These are phyloP conservation scores for Raphanus sativus DNA, from an alignment of 345 rosid genomes.

Conservation along the genomic window DNA sequence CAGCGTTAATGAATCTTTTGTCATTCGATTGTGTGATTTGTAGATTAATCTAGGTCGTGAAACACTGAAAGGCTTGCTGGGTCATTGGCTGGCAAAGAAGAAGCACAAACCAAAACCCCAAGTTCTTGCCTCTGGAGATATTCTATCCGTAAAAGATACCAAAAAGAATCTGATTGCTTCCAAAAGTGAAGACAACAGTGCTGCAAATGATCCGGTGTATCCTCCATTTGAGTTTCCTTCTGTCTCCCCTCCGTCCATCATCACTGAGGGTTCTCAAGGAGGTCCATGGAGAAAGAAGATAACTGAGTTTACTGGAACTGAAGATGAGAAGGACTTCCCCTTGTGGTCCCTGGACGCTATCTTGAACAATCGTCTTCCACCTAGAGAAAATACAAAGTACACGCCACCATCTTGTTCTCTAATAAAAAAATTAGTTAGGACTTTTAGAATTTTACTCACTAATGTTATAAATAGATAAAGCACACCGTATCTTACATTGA, in stretches of 20 bases:
- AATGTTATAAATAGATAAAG: slow-evolving; percentile 5
- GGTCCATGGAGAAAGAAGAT: slow-evolving; percentile 96
- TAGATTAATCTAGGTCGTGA: slow-evolving; percentile 98
- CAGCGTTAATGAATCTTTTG: not conserved
- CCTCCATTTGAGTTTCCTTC: slow-evolving; percentile 91
- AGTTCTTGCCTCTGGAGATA: slow-evolving; percentile 69
- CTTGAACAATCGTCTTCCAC: slow-evolving; percentile 83
- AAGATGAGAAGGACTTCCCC: slow-evolving; percentile 94
- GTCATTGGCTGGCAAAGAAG: slow-evolving; percentile 85
- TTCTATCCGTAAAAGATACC: slow-evolving; percentile 61
- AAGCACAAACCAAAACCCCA: slow-evolving; percentile 69
- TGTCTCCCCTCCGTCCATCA: slow-evolving; percentile 82
- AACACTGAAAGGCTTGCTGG: slow-evolving; percentile 88
- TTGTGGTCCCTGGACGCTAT: slow-evolving; percentile 94
- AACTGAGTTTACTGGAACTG: slow-evolving; percentile 80
- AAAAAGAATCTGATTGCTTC: slow-evolving; percentile 55
- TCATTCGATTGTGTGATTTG: slow-evolving; percentile 29
- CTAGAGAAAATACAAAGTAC: slow-evolving; percentile 93
- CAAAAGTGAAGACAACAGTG: slow-evolving; percentile 63
- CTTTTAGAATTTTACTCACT: slow-evolving; percentile 9
- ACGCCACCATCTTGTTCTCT: slow-evolving; percentile 21
- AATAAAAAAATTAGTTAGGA: not conserved
- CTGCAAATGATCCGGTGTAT: slow-evolving; percentile 81
- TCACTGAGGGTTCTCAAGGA: slow-evolving; percentile 97
- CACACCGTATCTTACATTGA: slow-evolving; percentile 11